Conservation (phyloP, 495 filamentous ascomycete species). For the Amorphotheca resinae region DNA sequence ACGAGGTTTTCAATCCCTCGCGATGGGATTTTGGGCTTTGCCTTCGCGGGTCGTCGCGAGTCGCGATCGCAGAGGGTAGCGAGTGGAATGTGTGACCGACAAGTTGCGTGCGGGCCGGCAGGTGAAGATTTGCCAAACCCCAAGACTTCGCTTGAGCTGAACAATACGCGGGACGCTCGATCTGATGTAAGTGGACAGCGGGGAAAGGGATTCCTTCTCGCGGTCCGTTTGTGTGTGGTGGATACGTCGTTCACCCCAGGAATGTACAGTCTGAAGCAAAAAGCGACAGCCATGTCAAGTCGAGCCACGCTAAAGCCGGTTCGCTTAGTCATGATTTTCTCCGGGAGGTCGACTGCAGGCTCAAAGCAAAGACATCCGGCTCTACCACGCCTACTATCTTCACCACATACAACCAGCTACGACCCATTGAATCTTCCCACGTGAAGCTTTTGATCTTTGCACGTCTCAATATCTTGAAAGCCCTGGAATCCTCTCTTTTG, state of each 20-base stretch:
- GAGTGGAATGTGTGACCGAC: slow-evolving; percentile 8
- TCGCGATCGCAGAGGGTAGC: slow-evolving; percentile 10
- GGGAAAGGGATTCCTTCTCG: slow-evolving; percentile 1
- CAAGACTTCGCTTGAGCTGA: no score
- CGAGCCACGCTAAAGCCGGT: background rate
- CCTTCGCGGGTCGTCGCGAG: slow-evolving; percentile 17
- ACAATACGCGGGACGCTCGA: no score
- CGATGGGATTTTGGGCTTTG: slow-evolving; percentile 1
- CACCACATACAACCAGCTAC: no score
- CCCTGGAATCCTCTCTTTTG: no score
- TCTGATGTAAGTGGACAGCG: no score
- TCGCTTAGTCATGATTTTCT: background rate
- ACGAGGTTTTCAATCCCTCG: slow-evolving; percentile 3
- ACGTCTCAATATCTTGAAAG: no score
- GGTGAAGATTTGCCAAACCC: background rate
- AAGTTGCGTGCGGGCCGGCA: background rate
- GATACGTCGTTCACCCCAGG: background rate
- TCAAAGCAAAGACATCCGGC: no score
- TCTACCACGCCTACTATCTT: no score
- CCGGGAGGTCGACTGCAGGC: no score
- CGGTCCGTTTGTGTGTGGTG: background rate
- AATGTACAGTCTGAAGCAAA: background rate
- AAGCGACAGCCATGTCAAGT: background rate
- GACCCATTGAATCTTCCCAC: no score
- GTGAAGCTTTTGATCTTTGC: no score